Conservation (phyloP, 495 filamentous ascomycete species). For the Eremomyces bilateralis region DNA sequence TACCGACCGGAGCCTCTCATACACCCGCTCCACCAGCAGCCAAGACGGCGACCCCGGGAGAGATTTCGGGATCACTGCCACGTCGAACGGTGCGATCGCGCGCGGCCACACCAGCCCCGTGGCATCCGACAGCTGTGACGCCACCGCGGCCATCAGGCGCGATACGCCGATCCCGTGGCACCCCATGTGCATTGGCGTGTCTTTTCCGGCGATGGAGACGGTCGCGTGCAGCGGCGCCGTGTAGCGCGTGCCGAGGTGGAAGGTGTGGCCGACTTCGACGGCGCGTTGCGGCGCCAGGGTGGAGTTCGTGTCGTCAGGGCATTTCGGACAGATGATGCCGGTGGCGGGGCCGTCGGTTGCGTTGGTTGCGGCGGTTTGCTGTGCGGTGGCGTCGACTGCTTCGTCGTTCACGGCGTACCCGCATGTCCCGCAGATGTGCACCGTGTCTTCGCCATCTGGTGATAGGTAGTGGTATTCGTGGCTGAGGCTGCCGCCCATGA, state of each 20-base stretch:
- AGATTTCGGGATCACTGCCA: conserved; percentile 49
- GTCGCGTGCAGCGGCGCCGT: conserved; percentile 46
- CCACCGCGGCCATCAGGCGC: conserved; percentile 70
- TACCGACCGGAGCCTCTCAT: conserved; percentile 38
- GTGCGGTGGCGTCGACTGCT: conserved; percentile 25
- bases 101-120: conserved; percentile 78
- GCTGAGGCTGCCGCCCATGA: conserved; percentile 79
- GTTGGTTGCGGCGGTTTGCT: background rate
- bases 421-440: conserved; percentile 56
- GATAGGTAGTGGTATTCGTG: conserved; percentile 85
- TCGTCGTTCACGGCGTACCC: conserved; percentile 72
- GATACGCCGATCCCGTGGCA: conserved; percentile 93
- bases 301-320: conserved; percentile 44
- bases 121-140: conserved; percentile 45
- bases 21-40: conserved; percentile 39
- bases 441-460: conserved; percentile 62
- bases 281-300: conserved; percentile 43
- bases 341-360: background rate
- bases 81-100: conserved; percentile 69
- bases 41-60: no score
- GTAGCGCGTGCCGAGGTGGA: conserved; percentile 81
- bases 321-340: conserved; percentile 33
- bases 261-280: conserved; percentile 86
- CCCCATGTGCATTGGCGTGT: conserved; percentile 63
- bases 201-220: conserved; percentile 22